A percentile compares a stretch with the other conserved stretches of the same genome.
phyloP scores from a whole-genome alignment of 768 basidiomycete species.

The Termitomyces sp. region DNA sequence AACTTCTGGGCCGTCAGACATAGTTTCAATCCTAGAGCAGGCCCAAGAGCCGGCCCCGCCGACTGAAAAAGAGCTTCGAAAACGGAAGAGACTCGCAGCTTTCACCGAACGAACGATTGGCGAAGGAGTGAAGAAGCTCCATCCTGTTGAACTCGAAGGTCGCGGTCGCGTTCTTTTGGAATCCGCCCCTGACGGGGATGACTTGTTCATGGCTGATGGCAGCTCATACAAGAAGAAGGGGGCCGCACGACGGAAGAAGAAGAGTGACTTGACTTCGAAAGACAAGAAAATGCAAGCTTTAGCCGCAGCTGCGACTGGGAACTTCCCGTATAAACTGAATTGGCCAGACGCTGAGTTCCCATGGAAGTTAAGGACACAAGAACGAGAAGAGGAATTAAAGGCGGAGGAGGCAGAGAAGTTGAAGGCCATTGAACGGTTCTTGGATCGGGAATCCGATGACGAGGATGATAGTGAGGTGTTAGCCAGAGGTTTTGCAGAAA shows the following conservation, averaged over 20 bases:
- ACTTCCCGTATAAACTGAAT: slow-evolving; percentile 48
- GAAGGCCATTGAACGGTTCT: slow-evolving; percentile 62
- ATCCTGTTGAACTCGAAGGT: slow-evolving; percentile 61
- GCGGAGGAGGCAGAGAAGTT: slow-evolving; percentile 57
- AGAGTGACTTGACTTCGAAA: slow-evolving; percentile 29
- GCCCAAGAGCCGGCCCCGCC: slow-evolving; percentile 29
- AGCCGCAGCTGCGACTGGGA: slow-evolving; percentile 22
- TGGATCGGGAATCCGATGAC: slow-evolving; percentile 69
- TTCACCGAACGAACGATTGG: slow-evolving; percentile 42
- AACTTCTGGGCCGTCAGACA: slow-evolving; percentile 36
- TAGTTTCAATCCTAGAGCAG: slow-evolving; percentile 36
- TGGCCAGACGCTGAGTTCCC: slow-evolving; percentile 81
- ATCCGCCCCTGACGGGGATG: slow-evolving; percentile 35
- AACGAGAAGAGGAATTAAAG: slow-evolving; percentile 45
- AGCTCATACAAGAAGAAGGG: slow-evolving; percentile 34
- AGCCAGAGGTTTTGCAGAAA: slow-evolving; percentile 9
- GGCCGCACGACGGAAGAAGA: slow-evolving; percentile 45
- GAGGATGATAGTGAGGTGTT: slow-evolving; percentile 38
- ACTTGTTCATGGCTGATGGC: slow-evolving; percentile 23
- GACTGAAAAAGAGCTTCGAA: slow-evolving; percentile 60
- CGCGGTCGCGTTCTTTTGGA: slow-evolving; percentile 70
- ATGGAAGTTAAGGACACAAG: slow-evolving; percentile 61
- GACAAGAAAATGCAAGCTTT: slow-evolving; percentile 26
- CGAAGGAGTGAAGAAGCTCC: slow-evolving; percentile 38
- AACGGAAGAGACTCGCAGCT: slow-evolving; percentile 63